A percentile compares a stretch with the other conserved stretches of the same genome.
These are phyloP conservation scores for Musa balbisiana DNA, from an alignment of 202 grass and related monocot genomes.

Conservation along the genomic window DNA sequence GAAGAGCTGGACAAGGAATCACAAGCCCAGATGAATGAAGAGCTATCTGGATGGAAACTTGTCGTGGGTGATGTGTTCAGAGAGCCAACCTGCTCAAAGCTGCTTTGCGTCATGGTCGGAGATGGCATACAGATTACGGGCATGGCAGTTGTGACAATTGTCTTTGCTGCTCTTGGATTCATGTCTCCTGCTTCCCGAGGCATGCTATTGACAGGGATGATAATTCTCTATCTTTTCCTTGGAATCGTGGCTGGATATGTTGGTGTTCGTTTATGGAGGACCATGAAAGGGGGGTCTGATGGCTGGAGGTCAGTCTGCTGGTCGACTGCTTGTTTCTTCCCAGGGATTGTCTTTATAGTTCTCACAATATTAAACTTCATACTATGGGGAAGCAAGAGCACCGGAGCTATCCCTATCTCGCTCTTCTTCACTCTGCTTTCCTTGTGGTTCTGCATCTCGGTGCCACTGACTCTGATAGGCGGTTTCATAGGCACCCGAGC, in stretches of 20 bases:
- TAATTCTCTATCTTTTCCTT: constrained; percentile 82
- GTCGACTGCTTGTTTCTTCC: constrained; percentile 75
- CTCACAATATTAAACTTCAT: constrained; percentile 67
- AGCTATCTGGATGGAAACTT: constrained; percentile 28
- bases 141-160: constrained; percentile 65
- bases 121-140: constrained; percentile 69
- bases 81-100: constrained; percentile 55
- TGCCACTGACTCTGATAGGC: constrained; percentile 72
- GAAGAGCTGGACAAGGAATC: constrained; percentile 88
- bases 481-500: constrained; percentile 62
- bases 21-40: constrained; percentile 89
- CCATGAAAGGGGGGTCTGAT: constrained; percentile 65
- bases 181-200: constrained; percentile 64
- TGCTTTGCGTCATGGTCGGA: constrained; percentile 64
- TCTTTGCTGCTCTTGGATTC: constrained; percentile 61
- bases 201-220: constrained; percentile 82
- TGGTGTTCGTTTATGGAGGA: constrained; percentile 74
- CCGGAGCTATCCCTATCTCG: constrained; percentile 76
- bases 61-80: constrained; percentile 78
- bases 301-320: constrained; percentile 86
- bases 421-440: constrained; percentile 76
- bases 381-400: constrained; percentile 88
- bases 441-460: constrained; percentile 82
- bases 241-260: constrained; percentile 76
- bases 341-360: constrained; percentile 64